Evolutionary conservation across 768 basidiomycete species (phyloP), one percentile per base, ranked within the genome.

Genomic region (Trametes coccinea): DNA sequence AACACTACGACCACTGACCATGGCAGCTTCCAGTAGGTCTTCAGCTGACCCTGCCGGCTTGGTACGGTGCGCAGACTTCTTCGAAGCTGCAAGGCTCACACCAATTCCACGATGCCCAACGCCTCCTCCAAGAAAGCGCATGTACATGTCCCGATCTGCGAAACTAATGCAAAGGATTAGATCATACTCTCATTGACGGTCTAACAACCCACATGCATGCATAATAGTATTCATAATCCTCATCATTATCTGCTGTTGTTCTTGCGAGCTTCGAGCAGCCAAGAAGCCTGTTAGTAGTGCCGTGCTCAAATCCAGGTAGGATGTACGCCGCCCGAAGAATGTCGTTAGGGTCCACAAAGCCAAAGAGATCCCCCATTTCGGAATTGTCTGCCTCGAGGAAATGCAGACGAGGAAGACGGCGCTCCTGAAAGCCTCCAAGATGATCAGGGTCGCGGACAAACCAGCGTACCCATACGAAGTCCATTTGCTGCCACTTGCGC

Each of bases 341-440:
- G 0, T 69, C 63, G 0, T 60, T 56, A 0, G 82, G 83, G 62
- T 84, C 73, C 0, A 84, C 29, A 47, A 84, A 84, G 0, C 81
- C 76, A 57, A 82, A 84, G 2, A 47, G 34, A 5, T 9, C 5
- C 5, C 34, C 34, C 1, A 4, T 29, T 2, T 13, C 22, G 2
- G 56, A 37, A 33, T 53, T 44, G 7, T 10, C 5, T 0, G 29
- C 50, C 2, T 44, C 31, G 5, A 53, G 17, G 33, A 62, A 62
- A 0, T 33, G 22, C 1, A 62, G 6, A 7, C 47, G 46, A 0
- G 61, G 56, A 7, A 58, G 51, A 2, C 56, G 50, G 1, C 46
- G 22, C 10, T 27, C 48, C n/a, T 31, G 17, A 14, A 50, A 50
- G 5, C 60, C 60, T 9, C 48, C 64, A 0, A 29, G 56, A 30